Conservation (phyloP, 139 green algal genomes). For the Coccomyxa sp. region DNA sequence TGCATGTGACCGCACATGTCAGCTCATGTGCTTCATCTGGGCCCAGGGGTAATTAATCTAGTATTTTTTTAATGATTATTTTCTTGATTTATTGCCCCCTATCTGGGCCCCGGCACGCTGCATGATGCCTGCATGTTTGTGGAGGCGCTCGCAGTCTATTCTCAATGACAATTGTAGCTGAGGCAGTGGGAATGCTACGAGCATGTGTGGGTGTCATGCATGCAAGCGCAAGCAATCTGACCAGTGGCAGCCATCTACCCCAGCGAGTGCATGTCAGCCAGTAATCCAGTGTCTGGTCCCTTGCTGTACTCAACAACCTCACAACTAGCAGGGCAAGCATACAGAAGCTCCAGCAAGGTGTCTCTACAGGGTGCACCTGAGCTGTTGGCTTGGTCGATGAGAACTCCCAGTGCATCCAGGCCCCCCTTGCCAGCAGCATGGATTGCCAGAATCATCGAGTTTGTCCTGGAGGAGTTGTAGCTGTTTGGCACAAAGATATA, state of each 20-base stretch:
- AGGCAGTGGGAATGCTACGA: too few species aligned
- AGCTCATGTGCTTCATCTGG: too few species aligned
- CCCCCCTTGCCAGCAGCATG: constrained; percentile 27
- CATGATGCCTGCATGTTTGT: too few species aligned
- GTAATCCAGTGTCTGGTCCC: too few species aligned
- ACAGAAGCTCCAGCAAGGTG: too few species aligned
- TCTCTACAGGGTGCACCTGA: background rate
- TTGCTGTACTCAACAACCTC: background rate
- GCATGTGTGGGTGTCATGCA: background rate
- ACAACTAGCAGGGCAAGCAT: background rate
- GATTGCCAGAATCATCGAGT: constrained; percentile 35
- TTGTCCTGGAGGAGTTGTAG: constrained; percentile 10
- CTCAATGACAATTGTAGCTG: too few species aligned
- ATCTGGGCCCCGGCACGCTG: too few species aligned
- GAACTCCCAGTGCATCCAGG: background rate
- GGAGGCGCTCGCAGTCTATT: too few species aligned
- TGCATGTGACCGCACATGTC: background rate
- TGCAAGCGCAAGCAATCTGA: background rate
- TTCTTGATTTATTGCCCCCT: too few species aligned
- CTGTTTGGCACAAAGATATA: constrained; percentile 31
- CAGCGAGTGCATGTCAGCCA: background rate
- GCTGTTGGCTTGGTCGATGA: constrained; percentile 1
- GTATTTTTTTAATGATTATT: too few species aligned
- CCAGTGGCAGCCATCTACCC: background rate
- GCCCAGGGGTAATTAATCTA: too few species aligned